Evolutionary conservation across 345 rosid species (phyloP).

Genomic region (Eucalyptus sp.): DNA sequence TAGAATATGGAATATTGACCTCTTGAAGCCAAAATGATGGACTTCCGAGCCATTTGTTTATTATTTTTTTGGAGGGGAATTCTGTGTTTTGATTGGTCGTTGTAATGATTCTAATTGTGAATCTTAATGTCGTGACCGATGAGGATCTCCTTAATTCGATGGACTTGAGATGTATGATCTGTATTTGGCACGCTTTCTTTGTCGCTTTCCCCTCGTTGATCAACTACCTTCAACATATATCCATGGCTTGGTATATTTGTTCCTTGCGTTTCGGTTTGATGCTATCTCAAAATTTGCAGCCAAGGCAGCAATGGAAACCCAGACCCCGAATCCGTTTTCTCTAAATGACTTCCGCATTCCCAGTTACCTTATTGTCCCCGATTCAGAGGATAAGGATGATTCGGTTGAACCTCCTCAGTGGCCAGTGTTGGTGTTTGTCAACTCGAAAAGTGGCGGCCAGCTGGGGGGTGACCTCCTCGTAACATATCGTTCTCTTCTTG

Average conservation of each 20-base stretch:
- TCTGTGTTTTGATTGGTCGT: not conserved
- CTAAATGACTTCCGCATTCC: constrained; percentile 45
- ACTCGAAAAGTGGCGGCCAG: constrained; percentile 88
- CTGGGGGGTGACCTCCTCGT: constrained; percentile 68
- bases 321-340: constrained; percentile 1
- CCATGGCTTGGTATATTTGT: not conserved
- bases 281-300: not conserved
- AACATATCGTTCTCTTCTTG: constrained; percentile 52
- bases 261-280: not conserved
- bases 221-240: not conserved
- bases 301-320: constrained; percentile 16
- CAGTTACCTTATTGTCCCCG: constrained; percentile 33
- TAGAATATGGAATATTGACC: not conserved
- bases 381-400: constrained; percentile 4
- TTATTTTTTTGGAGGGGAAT: not conserved
- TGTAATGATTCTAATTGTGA: not conserved
- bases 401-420: constrained; percentile 31
- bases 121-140: not conserved
- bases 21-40: not conserved
- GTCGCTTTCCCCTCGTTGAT: not conserved
- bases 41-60: not conserved
- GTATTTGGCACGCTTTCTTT: not conserved
- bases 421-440: constrained; percentile 71
- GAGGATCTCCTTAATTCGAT: not conserved
- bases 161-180: not conserved